These are phyloP conservation scores for Podila minutissima DNA, from an alignment of 192 early-diverging fungal species.

Conservation along the genomic window DNA sequence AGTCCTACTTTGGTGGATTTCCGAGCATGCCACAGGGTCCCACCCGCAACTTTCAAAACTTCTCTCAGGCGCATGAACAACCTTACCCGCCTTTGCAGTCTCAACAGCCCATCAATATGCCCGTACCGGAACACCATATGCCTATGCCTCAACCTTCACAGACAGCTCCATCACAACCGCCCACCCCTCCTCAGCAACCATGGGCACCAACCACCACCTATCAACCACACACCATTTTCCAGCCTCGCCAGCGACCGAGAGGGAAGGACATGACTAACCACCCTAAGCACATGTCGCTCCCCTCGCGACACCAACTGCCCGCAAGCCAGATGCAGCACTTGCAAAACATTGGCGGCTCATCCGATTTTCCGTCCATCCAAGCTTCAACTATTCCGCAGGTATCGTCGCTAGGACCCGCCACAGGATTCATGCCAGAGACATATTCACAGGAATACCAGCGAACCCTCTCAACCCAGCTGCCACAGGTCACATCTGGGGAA, in stretches of 20 bases:
- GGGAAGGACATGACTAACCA: background rate
- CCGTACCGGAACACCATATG: background rate
- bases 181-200: background rate
- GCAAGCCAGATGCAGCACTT: slow-evolving; percentile 23
- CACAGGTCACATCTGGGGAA: background rate
- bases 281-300: slow-evolving; percentile 24
- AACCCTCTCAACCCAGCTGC: slow-evolving; percentile 12
- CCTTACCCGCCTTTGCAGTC: background rate
- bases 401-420: slow-evolving; percentile 24
- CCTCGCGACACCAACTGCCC: slow-evolving; percentile 20
- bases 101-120: background rate
- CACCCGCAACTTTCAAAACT: slow-evolving; percentile 15
- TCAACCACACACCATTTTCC: slow-evolving; percentile 28
- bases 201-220: background rate
- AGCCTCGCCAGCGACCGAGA: slow-evolving; percentile 17
- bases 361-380: background rate
- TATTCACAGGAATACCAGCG: slow-evolving; percentile 44
- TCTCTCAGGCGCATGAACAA: slow-evolving; percentile 6
- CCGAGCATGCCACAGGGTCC: slow-evolving; percentile 3
- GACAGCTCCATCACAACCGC: background rate
- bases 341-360: slow-evolving; percentile 2
- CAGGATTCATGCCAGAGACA: slow-evolving; percentile 37
- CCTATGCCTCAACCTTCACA: background rate
- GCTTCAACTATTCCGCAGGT: background rate
- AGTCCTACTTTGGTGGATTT: slow-evolving; percentile 9